Evolutionary conservation across 495 filamentous ascomycete species (phyloP), one percentile per base, ranked within the genome.

Genomic region (Penicillium ucsense): DNA sequence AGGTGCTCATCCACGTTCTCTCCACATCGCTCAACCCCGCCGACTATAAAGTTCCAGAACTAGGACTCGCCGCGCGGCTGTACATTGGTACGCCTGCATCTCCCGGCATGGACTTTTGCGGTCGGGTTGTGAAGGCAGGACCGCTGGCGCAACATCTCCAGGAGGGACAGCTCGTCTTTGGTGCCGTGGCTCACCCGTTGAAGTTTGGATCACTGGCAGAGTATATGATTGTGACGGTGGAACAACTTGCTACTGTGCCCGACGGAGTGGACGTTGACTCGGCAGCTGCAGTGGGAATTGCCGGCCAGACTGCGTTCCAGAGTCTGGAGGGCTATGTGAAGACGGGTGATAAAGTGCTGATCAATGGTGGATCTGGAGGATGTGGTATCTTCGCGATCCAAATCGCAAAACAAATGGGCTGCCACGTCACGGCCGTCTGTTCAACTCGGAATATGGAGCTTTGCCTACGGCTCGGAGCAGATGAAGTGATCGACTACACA

Each of bases 401-500:
- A 56, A 74, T 85, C 47, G 83, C 83, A 6, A 85, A 85, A 59
- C 60, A 65, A 3, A 48, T 79, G n/a, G 81, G 82, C 0, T 83
- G 80, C 55, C 68, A 77, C 51, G 82, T 86, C 30, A 81, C 78
- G 2, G 62, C 68, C 3, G 74, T 73, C 0, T 86, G 83, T 47
- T 84, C 80, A 7, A 70, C 65, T 5, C 55, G 59, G 6, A 88
- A 86, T 59, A 63, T 71, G 0, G 72, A 78, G 41, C 62, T 85
- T 1, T 80, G 77, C 53, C 66, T 66, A 33, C 59, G 59, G 8
- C 61, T 88, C 2, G 84, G 84, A 0, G 84, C 83, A 4, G 82
- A 87, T 52, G 75, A 81, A 45, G 70, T 86, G 3, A 68, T 89
- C 37, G 82, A 89, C 55, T 89, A 89, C 55, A 80, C 73, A n/a